Conservation (phyloP, 768 basidiomycete genomes). For the Xerocomus brunneocitrinus region DNA sequence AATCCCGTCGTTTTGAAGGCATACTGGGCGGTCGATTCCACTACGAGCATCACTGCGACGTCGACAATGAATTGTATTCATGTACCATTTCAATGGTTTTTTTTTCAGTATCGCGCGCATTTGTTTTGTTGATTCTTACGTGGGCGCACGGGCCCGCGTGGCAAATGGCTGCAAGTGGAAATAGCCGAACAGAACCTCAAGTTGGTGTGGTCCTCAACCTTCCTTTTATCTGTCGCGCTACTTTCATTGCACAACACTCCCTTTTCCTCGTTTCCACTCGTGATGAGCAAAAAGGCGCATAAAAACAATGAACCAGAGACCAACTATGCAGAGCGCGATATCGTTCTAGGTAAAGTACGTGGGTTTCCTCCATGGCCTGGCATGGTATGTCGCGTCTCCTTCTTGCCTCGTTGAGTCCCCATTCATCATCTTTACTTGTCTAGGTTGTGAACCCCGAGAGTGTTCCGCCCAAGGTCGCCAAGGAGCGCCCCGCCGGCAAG, state of each 20-base stretch:
- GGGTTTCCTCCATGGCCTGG: constrained; percentile 96
- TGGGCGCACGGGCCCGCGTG: constrained; percentile 38
- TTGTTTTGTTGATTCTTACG: constrained; percentile 36
- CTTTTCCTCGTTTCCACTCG: constrained; percentile 12
- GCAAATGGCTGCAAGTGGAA: constrained; percentile 38
- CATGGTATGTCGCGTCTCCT: constrained; percentile 59
- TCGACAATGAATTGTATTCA: constrained; percentile 21
- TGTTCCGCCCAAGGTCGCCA: constrained; percentile 57
- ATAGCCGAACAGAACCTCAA: constrained; percentile 37
- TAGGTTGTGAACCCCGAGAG: constrained; percentile 78
- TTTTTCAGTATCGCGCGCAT: constrained; percentile 28
- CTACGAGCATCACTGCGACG: constrained; percentile 18
- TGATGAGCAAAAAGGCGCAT: constrained; percentile 51
- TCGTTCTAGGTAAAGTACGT: constrained; percentile 89
- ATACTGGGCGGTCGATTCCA: constrained; percentile 9
- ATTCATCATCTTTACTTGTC: constrained; percentile 9
- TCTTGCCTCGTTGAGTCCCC: constrained; percentile 7
- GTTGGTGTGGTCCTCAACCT: constrained; percentile 39
- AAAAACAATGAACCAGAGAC: constrained; percentile 38
- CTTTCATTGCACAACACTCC: constrained; percentile 19
- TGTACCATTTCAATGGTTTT: constrained; percentile 31
- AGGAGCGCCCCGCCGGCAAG: constrained; percentile 68
- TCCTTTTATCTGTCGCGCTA: constrained; percentile 37
- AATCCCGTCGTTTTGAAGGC: constrained; percentile 10
- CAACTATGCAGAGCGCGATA: constrained; percentile 68